Base-by-base conservation (phyloP, 768 basidiomycete species). In the Naganishia onofrii region DNA sequence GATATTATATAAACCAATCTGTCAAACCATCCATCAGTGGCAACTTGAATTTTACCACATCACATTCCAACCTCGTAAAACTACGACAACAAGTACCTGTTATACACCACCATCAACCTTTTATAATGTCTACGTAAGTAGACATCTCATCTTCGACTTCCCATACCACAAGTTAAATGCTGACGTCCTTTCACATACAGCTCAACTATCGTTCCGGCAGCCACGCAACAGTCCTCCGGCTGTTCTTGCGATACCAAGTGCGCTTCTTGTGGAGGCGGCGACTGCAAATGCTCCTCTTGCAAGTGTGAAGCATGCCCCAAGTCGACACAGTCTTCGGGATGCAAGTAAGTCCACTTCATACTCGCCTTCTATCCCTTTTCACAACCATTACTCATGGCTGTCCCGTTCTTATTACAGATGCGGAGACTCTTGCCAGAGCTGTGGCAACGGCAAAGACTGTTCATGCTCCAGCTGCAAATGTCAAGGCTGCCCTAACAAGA, bases 251-350 rank as follows among this genome's bases (percentile, higher is more conserved):
- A 63, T 17, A 7, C 23, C n/a, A 63, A 63, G 60, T 63, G 60
- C 42, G 23, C 60, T 5, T 63, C 60, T 19, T 63, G 60, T n/a
- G 38, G 38, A 26, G 60, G 60, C 5, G 60, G 60, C 2, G 60
- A 63, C 10, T 63, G 60, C 60, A 63, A 63, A 34, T 63, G 60
- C 42, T 9, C 38, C 42, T 23, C 38, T 12, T 63, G 60, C 60
- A 63, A 63, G 42, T 63, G 60, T n/a, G 60, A 63, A 9, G 23
- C 60, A 28, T 63, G 60, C 60, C 60, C 60, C 15, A 58, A 58
- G 57, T n/a, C 57, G 2, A n/a, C 34, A 12, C 26, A 38, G 26
- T 42, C 60, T 7, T 63, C 60, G 38, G 42, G 60, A 13, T 63
- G 60, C 60, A 63, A 63, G 60, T 63, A 36, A 63, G 60, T 63